phyloP scores from a whole-genome alignment of 352 stramenopile genomes.

The Phytophthora sansomeana region DNA sequence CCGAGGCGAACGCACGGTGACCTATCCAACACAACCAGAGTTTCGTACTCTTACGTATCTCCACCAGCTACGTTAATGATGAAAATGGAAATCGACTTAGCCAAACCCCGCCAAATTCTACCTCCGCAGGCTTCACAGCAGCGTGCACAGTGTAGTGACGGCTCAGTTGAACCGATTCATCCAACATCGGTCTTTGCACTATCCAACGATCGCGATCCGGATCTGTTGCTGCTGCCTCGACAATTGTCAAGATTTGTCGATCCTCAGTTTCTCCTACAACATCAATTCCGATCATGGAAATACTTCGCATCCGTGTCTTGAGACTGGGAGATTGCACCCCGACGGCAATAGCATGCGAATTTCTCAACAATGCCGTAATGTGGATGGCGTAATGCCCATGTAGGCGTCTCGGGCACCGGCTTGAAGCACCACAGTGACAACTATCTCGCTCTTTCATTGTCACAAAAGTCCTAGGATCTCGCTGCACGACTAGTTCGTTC shows the following conservation, averaged over 20 bases:
- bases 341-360: neutral
- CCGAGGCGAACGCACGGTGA: neutral
- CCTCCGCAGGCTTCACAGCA: neutral
- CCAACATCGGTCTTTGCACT: neutral
- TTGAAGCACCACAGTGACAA: neutral
- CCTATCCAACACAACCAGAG: neutral
- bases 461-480: slow-evolving; percentile 4
- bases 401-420: neutral
- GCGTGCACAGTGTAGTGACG: neutral
- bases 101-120: neutral
- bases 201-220: slow-evolving; percentile 1
- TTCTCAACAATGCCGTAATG: slow-evolving; percentile 13
- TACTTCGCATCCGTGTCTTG: neutral
- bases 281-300: no score
- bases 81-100: neutral
- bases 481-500: slow-evolving; percentile 8
- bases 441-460: slow-evolving; percentile 2
- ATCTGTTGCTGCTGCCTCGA: neutral
- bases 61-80: neutral
- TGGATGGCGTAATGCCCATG: neutral
- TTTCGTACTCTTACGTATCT: neutral
- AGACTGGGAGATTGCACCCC: neutral
- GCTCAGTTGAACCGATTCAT: neutral
- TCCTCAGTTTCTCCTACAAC: neutral
- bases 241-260: neutral